These are phyloP conservation scores for Boletus vermiculosoides DNA, from an alignment of 768 basidiomycete genomes.

Conservation along the genomic window DNA sequence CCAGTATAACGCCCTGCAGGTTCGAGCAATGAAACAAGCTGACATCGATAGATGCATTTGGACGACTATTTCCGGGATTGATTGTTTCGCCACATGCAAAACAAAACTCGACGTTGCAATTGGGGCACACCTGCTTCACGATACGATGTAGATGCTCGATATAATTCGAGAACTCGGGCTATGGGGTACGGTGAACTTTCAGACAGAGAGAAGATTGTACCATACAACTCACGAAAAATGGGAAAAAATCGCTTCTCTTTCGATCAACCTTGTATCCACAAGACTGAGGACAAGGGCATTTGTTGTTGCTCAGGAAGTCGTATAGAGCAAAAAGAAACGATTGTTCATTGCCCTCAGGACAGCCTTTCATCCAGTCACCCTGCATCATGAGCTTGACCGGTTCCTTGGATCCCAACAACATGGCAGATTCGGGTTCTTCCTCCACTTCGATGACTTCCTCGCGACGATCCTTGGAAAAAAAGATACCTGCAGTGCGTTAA, in stretches of 20 bases:
- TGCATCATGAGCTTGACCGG: slow-evolving; percentile 72
- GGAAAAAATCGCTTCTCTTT: slow-evolving; percentile 77
- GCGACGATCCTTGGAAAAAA: slow-evolving; percentile 91
- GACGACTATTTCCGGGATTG: slow-evolving; percentile 43
- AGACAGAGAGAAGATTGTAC: not conserved
- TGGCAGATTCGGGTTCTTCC: slow-evolving; percentile 61
- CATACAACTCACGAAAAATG: slow-evolving; percentile 65
- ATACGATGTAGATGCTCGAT: slow-evolving; percentile 57
- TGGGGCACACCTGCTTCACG: slow-evolving; percentile 60
- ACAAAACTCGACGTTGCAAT: slow-evolving; percentile 63
- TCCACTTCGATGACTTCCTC: slow-evolving; percentile 93
- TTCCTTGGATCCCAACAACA: slow-evolving; percentile 44
- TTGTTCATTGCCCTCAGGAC: slow-evolving; percentile 91
- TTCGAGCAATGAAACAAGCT: slow-evolving; percentile 87
- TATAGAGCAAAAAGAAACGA: slow-evolving; percentile 85
- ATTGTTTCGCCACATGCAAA: slow-evolving; percentile 74
- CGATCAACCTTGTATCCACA: slow-evolving; percentile 66
- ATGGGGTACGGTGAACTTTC: slow-evolving; percentile 13
- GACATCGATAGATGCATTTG: slow-evolving; percentile 47
- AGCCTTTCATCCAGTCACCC: slow-evolving; percentile 97
- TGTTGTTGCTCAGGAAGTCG: slow-evolving; percentile 61
- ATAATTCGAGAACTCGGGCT: slow-evolving; percentile 76
- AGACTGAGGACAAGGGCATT: slow-evolving; percentile 68
- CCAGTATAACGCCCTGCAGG: slow-evolving; percentile 85
- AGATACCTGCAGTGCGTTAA: slow-evolving; percentile 57